These are phyloP conservation scores for Leccinum obscurum DNA, from an alignment of 768 basidiomycete genomes.

Conservation along the genomic window DNA sequence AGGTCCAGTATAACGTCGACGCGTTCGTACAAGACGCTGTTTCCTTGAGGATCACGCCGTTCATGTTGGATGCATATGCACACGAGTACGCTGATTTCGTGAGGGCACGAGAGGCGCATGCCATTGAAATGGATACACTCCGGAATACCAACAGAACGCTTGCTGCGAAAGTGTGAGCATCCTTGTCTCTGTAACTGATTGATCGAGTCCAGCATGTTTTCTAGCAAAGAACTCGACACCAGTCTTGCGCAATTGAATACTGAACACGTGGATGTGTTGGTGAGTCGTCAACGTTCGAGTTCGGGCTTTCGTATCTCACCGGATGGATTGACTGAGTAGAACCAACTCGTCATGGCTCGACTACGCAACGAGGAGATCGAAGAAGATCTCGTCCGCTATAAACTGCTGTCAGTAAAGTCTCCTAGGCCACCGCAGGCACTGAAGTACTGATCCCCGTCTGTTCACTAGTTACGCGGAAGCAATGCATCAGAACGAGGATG, in stretches of 20 bases:
- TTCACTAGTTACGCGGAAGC: constrained; percentile 61
- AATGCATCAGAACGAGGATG: constrained; percentile 75
- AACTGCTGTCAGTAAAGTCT: constrained; percentile 59
- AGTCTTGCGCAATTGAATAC: constrained; percentile 76
- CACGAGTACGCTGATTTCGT: constrained; percentile 86
- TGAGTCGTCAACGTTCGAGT: constrained; percentile 29
- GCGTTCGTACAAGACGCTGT: constrained; percentile 89
- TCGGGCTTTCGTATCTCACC: constrained; percentile 24
- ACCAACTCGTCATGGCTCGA: constrained; percentile 87
- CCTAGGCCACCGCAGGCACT: background rate
- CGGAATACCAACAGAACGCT: constrained; percentile 77
- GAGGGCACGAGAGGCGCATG: constrained; percentile 78
- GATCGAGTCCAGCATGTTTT: constrained; percentile 5
- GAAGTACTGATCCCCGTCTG: background rate
- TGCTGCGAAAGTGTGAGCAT: constrained; percentile 73
- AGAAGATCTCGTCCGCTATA: constrained; percentile 91
- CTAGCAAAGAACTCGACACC: constrained; percentile 77
- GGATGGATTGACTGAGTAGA: constrained; percentile 47
- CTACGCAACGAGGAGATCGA: constrained; percentile 92
- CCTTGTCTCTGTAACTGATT: background rate
- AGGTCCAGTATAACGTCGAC: constrained; percentile 61
- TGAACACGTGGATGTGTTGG: constrained; percentile 80
- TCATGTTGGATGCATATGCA: constrained; percentile 90
- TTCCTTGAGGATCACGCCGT: constrained; percentile 85
- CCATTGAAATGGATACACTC: constrained; percentile 78